Evolutionary conservation across 805 yeast genomes (phyloP).

Genomic region (Yarrowia bubula): DNA sequence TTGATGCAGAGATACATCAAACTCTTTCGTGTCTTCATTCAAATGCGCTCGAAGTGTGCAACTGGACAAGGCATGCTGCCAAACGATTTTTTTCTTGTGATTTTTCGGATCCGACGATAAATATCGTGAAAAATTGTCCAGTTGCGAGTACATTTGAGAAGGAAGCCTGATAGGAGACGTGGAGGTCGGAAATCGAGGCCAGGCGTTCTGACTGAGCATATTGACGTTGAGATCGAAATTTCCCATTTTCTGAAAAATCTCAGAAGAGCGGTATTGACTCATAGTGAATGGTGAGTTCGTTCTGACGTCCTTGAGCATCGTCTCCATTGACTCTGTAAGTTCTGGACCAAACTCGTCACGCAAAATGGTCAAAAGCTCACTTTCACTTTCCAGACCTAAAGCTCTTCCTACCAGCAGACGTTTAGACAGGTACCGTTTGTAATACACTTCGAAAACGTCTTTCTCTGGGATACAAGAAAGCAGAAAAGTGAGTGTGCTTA

Average conservation of each 20-base stretch:
- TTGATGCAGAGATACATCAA: constrained; percentile 36
- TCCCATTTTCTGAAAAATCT: neutral
- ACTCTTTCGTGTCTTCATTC: constrained; percentile 37
- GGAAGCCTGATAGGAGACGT: constrained; percentile 33
- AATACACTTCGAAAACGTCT: constrained; percentile 89
- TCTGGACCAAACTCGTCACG: constrained; percentile 85
- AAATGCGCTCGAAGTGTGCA: constrained; percentile 37
- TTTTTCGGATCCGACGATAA: constrained; percentile 21
- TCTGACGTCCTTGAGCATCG: constrained; percentile 87
- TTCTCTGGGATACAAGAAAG: constrained; percentile 85
- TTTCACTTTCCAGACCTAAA: constrained; percentile 75
- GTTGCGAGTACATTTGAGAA: constrained; percentile 31
- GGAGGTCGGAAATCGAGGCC: constrained; percentile 38
- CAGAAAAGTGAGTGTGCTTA: constrained; percentile 56
- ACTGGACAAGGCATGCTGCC: constrained; percentile 37
- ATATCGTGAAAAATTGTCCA: constrained; percentile 33
- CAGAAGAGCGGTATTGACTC: constrained; percentile 46
- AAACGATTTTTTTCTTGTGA: constrained; percentile 31
- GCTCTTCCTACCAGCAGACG: constrained; percentile 78
- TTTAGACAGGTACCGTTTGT: constrained; percentile 81
- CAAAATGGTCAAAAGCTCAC: constrained; percentile 71
- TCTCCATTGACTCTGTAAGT: constrained; percentile 85
- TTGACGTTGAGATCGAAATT: constrained; percentile 30
- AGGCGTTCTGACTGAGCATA: constrained; percentile 37
- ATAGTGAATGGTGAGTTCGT: constrained; percentile 72